phyloP scores from a whole-genome alignment of 2,329 filamentous ascomycete species.

The Cladosporium sphaerospermum region DNA sequence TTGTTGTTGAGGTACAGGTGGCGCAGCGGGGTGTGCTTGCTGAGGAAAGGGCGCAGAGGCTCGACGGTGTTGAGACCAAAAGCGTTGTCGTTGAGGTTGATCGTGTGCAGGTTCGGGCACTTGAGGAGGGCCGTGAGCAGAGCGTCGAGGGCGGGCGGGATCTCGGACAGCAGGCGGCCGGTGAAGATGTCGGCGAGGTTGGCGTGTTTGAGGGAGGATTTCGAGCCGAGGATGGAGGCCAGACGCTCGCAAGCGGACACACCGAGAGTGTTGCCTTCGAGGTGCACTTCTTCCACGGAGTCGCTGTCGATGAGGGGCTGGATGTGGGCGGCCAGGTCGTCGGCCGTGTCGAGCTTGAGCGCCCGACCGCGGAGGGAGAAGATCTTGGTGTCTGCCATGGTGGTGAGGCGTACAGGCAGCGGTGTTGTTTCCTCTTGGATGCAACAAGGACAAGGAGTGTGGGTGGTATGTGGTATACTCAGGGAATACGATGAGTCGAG shows the following conservation, averaged over 20 bases:
- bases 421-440: not conserved
- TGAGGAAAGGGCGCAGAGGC: slow-evolving; percentile 85
- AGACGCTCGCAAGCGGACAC: slow-evolving; percentile 81
- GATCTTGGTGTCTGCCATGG: slow-evolving; percentile 53
- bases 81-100: slow-evolving; percentile 96
- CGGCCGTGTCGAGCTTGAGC: slow-evolving; percentile 84
- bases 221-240: slow-evolving; percentile 74
- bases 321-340: slow-evolving; percentile 80
- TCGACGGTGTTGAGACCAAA: slow-evolving; percentile 94
- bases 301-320: slow-evolving; percentile 63
- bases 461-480: not conserved
- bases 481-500: no score
- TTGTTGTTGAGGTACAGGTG: slow-evolving; percentile 98
- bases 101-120: slow-evolving; percentile 76
- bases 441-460: no score
- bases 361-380: slow-evolving; percentile 90
- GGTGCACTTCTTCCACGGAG: slow-evolving; percentile 75
- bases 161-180: slow-evolving; percentile 84
- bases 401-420: slow-evolving; percentile 29
- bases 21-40: slow-evolving; percentile 79
- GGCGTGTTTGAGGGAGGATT: slow-evolving; percentile 67
- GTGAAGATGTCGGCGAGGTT: slow-evolving; percentile 98
- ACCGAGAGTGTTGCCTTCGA: slow-evolving; percentile 88
- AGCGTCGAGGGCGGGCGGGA: slow-evolving; percentile 78
- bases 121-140: slow-evolving; percentile 82